Evolutionary conservation across 164 flowering plant species (phyloP), one percentile per base, ranked within the genome.

Genomic region (Buxus sempervirens): DNA sequence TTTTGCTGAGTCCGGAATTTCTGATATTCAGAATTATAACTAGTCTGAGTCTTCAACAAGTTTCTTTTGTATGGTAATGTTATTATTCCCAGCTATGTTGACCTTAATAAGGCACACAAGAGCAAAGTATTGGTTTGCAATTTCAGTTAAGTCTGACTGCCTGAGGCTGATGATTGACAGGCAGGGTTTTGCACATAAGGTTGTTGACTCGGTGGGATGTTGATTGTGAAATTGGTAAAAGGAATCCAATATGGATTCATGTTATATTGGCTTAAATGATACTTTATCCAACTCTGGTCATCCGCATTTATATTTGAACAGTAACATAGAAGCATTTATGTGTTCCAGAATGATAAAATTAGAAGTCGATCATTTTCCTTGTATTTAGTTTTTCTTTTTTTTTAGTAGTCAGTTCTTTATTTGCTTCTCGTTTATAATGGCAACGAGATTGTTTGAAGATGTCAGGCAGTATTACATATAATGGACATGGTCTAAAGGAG

Each of bases 391-490:
- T 16, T n/a, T n/a, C n/a, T n/a, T n/a, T n/a, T n/a, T n/a, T n/a
- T n/a, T n/a, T n/a, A n/a, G n/a, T n/a, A 53, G 15, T 62, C 8
- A 25, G 26, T 60, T 60, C 22, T 48, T 59, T 5, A 54, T 54
- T 57, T 48, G 42, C 51, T 45, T 42, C 28, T 65, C 53, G 64
- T 32, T 27, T 42, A 36, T 45, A 54, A 25, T 70, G 49, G 53
- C 63, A 65, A 63, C 71, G 51, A 62, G 65, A 58, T 69, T 18
- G 27, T 77, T 70, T 77, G 79, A 75, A 93, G 98, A 75, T 75
- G 71, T 87, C 96, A 73, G 98, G 98, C 75, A 78, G 49, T 76
- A 82, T 93, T 70, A 84, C 91, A 36, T 93, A 93, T 64, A 93
- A 92, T 69, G 97, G 97, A 63, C 90, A 88, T 63, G 75, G 68